These are phyloP conservation scores for Polyplosphaeria fusca DNA, from an alignment of 495 filamentous ascomycete species.

Conservation along the genomic window DNA sequence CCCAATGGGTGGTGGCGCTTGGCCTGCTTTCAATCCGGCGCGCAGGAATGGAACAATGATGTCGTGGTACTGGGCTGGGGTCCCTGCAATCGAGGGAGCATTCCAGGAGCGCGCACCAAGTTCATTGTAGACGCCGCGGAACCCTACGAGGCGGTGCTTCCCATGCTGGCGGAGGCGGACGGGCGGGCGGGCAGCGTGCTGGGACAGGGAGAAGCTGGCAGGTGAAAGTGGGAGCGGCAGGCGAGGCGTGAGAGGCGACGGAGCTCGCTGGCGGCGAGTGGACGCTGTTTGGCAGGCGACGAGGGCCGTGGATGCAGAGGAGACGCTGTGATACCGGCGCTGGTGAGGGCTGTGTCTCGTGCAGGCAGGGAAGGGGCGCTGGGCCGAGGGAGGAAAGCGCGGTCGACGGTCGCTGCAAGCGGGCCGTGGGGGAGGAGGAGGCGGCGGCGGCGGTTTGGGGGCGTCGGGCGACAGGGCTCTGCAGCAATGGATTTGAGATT, in stretches of 20 bases:
- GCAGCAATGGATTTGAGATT: neutral
- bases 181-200: neutral
- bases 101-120: constrained; percentile 25
- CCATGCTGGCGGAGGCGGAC: constrained; percentile 33
- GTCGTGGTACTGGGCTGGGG: constrained; percentile 33
- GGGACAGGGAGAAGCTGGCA: neutral
- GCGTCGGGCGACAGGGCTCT: constrained; percentile 9
- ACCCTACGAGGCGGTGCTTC: constrained; percentile 13
- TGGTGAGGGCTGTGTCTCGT: neutral
- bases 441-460: neutral
- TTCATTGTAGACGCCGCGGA: constrained; percentile 19
- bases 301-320: neutral
- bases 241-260: neutral
- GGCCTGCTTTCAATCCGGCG: constrained; percentile 27
- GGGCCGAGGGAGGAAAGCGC: neutral
- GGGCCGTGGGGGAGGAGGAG: neutral
- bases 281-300: neutral
- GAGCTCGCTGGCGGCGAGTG: neutral
- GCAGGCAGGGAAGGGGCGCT: neutral
- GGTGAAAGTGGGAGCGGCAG: neutral
- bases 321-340: constrained; percentile 16
- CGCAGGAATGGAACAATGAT: constrained; percentile 34
- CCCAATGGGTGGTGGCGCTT: constrained; percentile 22
- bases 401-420: neutral
- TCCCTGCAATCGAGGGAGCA: constrained; percentile 33